Base-by-base conservation (phyloP, 208 protist species). In the Polymyxa betae region DNA sequence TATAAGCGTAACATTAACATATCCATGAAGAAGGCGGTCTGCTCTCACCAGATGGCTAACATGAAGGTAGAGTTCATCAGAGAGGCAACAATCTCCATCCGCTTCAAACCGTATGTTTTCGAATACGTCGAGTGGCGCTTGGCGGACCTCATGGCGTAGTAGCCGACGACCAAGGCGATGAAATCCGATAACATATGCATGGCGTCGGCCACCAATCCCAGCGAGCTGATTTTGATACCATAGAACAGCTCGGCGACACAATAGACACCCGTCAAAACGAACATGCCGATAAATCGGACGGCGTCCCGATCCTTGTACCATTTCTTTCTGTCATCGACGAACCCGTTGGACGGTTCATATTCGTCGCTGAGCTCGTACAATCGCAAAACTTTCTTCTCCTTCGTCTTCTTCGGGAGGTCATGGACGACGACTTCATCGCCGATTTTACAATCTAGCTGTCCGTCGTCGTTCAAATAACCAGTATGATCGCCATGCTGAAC, bases 121-220 rank as follows among this genome's bases (percentile, higher is more conserved):
- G n/a, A 38, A 20, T 88, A 45, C 45, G 66, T 49, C 10, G 90
- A 41, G 0, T 20, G 10, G n/a, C 60, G n/a, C 43, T 87, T 72
- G 32, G 90, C n/a, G 5, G 44, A 41, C 45, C 40, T 24, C 43
- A 89, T 87, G 44, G 72, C 90, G 35, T 78, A 54, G 12, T 89
- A 54, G 54, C 90, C 90, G 40, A 91, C 88, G 0, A 88, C 29
- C 0, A 91, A 10, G 35, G 45, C 64, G 35, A 88, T 88, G 24
- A 82, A 44, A 54, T 91, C 90, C 45, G 60, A 88, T 44, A 91
- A 60, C 90, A 91, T 91, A 12, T 91, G 66, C 45, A 89, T 89
- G n/a, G 90, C 90, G 68, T 91, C 90, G 60, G 90, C 64, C 38
- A 89, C 49, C 43, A 91, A 29, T 32, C 68, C 43, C n/a, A 91